These are phyloP conservation scores for Dissoconium aciculare DNA, from an alignment of 2,329 filamentous ascomycete genomes.

Conservation along the genomic window DNA sequence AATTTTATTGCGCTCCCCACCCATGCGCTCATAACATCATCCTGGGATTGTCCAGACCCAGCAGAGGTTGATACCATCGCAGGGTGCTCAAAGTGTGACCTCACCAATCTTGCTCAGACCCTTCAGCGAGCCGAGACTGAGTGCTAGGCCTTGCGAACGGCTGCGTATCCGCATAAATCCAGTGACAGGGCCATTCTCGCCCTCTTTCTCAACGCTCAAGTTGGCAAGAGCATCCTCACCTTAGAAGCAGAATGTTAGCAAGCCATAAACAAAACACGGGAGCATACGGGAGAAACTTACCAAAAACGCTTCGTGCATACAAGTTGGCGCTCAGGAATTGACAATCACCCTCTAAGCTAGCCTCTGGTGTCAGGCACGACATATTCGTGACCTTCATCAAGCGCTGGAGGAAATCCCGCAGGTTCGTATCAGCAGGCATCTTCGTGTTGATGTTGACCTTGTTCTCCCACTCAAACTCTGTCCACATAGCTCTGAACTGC, in stretches of 20 bases:
- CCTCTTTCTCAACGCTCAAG: constrained; percentile 93
- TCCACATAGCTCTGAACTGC: constrained; percentile 99
- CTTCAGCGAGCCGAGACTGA: constrained; percentile 88
- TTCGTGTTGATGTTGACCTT: constrained; percentile 99
- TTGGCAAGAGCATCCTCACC: constrained; percentile 97
- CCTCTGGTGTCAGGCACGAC: constrained; percentile 92
- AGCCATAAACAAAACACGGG: neutral
- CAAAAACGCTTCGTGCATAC: constrained; percentile 92
- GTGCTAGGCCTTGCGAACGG: constrained; percentile 82
- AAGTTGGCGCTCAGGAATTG: constrained; percentile 95
- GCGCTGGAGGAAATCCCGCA: constrained; percentile 83
- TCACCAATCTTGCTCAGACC: constrained; percentile 60
- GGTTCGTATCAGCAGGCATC: constrained; percentile 51
- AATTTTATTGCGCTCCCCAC: too few species aligned
- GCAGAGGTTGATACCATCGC: neutral
- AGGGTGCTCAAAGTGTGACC: constrained; percentile 6
- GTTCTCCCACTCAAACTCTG: constrained; percentile 99
- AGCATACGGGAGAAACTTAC: constrained; percentile 44
- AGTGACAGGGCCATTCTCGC: constrained; percentile 84
- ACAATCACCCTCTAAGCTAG: constrained; percentile 90
- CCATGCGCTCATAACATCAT: constrained; percentile 5
- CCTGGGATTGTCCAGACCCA: too few species aligned
- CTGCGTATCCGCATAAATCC: constrained; percentile 97
- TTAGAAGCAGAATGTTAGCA: constrained; percentile 27
- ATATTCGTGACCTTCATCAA: constrained; percentile 98